Conservation (phyloP, 2,329 filamentous ascomycete genomes). For the Xylaria polymorpha region DNA sequence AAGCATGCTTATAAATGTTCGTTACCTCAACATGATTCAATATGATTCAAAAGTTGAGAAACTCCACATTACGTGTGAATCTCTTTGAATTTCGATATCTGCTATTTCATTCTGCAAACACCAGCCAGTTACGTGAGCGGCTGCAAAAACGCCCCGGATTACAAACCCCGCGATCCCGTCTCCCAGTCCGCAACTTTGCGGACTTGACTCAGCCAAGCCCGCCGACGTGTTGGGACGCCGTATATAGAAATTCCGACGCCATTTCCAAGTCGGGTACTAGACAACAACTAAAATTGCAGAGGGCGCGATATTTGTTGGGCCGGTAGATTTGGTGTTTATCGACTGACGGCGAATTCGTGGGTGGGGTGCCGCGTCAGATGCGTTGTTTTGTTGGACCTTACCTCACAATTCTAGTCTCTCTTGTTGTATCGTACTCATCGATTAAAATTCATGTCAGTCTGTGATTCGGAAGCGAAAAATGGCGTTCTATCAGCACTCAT, state of each 20-base stretch:
- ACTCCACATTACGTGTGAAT: slow-evolving; percentile 1
- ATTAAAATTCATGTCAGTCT: background rate
- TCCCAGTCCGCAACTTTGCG: slow-evolving; percentile 12
- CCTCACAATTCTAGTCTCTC: background rate
- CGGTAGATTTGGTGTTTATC: background rate
- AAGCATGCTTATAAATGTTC: slow-evolving; percentile 7
- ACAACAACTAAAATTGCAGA: background rate
- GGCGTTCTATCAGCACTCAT: background rate
- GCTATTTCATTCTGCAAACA: background rate
- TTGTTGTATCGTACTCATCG: background rate
- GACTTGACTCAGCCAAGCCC: background rate
- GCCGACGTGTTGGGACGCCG: background rate
- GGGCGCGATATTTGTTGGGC: background rate
- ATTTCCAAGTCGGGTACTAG: background rate
- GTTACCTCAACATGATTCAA: background rate
- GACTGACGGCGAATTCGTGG: background rate
- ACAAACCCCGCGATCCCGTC: slow-evolving; percentile 19
- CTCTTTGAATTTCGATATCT: background rate
- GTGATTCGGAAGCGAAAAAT: background rate
- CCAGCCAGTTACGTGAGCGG: slow-evolving; percentile 24
- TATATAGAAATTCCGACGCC: background rate
- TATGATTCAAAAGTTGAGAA: background rate
- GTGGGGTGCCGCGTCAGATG: background rate
- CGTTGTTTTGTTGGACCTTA: background rate
- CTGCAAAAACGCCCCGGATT: background rate